Base-by-base conservation (phyloP, 2,329 filamentous ascomycete species). In the Elsinoe batatas region DNA sequence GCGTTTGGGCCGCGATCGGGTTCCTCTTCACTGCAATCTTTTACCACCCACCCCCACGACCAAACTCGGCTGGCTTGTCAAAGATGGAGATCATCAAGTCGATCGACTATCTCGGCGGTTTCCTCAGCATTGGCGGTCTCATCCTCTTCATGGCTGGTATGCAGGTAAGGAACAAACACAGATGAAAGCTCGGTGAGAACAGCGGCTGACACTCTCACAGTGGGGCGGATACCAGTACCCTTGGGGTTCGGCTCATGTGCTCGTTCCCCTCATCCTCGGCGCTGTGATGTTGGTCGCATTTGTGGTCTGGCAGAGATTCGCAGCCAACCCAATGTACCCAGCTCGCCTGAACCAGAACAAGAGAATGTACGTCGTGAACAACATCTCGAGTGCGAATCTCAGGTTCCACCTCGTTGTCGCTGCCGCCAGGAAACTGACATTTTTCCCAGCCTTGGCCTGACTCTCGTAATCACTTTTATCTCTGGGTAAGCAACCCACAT, bases 11-110 rank as follows among this genome's bases (percentile, higher is more conserved):
- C 11, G 69, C 74, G 20, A 61, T 78, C 26, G 79, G 77, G 3
- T 69, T 83, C 38, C 59, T 78, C 3, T 65, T 80, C 32, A 75
- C 76, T 2, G 67, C 72, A 5, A 62, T 79, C 51, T 79, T 78
- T 64, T 81, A 81, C 65, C 73, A 73, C 59, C 78, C 78, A 15
- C 79, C 78, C 30, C 72, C 76, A 2, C 69, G 76, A 12, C 65
- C 72, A 53, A 72, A 73, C 59, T 65, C 68, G 1, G 57, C 64
- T 4, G 73, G 71, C 54, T 65, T 75, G 61, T 71, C 67, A 53
- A 65, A 66, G 60, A 64, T 61, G 8, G 67, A 74, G 32, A 65
- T 79, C 10, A 57, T 80, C 17, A 63, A 60, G 17, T 70, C 71
- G 47, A 75, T 79, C 50, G 78, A 81, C 57, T 75, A 72, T 49